Percentiles rank a stretch among this genome's conserved stretches.
Conservation (phyloP, 768 basidiomycete species). For the Rhodotorula babjevae region DNA sequence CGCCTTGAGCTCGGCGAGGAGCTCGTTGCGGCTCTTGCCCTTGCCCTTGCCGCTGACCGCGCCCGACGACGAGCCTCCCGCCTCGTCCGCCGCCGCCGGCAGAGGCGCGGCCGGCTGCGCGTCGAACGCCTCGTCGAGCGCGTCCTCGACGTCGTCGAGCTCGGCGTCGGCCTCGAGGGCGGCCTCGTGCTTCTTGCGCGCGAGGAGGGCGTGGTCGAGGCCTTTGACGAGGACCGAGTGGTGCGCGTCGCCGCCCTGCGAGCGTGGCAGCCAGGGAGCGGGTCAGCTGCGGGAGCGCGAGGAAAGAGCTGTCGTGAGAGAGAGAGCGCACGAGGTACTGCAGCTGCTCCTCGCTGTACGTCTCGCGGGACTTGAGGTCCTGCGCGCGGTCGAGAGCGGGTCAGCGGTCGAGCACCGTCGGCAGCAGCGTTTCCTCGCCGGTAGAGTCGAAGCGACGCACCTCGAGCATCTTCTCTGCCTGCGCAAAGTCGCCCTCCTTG, state of each 20-base stretch:
- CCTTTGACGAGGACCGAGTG: conserved; percentile 86
- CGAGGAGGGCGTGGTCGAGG: conserved; percentile 77
- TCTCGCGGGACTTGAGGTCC: conserved; percentile 30
- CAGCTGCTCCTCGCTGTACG: conserved; percentile 20
- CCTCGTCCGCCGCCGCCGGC: not conserved
- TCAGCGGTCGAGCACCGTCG: too few species aligned
- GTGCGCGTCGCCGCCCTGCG: conserved; percentile 67
- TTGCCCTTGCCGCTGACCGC: not conserved
- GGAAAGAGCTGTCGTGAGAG: not conserved
- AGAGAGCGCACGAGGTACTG: conserved; percentile 31
- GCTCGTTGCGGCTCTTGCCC: conserved; percentile 22
- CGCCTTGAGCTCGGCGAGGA: conserved; percentile 26
- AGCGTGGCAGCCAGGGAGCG: not conserved
- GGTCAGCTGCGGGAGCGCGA: not conserved
- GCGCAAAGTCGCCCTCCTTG: conserved; percentile 65
- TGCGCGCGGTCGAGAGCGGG: not conserved
- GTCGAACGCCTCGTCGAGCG: conserved; percentile 56
- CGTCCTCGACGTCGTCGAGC: conserved; percentile 64
- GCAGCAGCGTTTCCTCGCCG: too few species aligned
- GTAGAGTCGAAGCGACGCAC: not conserved
- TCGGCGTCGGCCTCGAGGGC: conserved; percentile 47
- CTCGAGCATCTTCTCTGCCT: conserved; percentile 48
- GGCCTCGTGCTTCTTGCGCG: conserved; percentile 69
- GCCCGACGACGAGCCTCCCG: too few species aligned
- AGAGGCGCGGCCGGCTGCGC: not conserved